Evolutionary conservation across 2,329 filamentous ascomycete species (phyloP).

Genomic region (Didymella pinodella): DNA sequence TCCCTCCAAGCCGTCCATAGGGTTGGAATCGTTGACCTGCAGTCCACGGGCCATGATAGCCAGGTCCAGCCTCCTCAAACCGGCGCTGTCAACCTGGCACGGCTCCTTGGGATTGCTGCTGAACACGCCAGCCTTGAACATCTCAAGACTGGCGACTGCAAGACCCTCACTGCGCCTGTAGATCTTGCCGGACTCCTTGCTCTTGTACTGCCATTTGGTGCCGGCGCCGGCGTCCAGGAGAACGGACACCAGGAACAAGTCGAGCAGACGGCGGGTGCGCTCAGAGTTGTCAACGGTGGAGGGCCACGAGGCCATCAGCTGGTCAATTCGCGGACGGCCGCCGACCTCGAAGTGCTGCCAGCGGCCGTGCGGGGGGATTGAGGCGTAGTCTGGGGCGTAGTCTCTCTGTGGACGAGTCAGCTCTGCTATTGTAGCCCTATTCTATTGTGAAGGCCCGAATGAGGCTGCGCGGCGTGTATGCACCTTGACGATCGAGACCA

Average conservation of each 20-base stretch:
- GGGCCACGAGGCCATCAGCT: conserved; percentile 74
- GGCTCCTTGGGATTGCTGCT: conserved; percentile 83
- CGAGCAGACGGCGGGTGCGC: conserved; percentile 76
- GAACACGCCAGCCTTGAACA: conserved; percentile 93
- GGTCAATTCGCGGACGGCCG: conserved; percentile 74
- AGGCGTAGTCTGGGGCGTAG: conserved; percentile 71
- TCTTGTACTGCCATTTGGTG: conserved; percentile 90
- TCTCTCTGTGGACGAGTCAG: conserved; percentile 63
- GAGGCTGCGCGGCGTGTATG: conserved; percentile 31
- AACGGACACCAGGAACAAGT: conserved; percentile 81
- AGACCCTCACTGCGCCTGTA: conserved; percentile 90
- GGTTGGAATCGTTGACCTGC: conserved; percentile 82
- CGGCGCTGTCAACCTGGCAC: conserved; percentile 87
- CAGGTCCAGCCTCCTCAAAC: conserved; percentile 75
- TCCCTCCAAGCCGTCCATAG: conserved; percentile 84
- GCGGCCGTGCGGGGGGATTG: conserved; percentile 85
- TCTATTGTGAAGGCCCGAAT: not conserved
- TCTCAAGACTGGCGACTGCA: conserved; percentile 79
- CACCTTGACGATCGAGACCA: conserved; percentile 95
- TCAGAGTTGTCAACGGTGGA: conserved; percentile 74
- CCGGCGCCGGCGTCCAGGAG: conserved; percentile 89
- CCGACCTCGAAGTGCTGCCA: conserved; percentile 71
- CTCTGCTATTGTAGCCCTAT: not conserved
- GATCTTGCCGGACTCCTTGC: conserved; percentile 81
- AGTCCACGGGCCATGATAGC: conserved; percentile 80